Conservation (phyloP, 2,329 filamentous ascomycete genomes). For the Trichophaea hybrida region DNA sequence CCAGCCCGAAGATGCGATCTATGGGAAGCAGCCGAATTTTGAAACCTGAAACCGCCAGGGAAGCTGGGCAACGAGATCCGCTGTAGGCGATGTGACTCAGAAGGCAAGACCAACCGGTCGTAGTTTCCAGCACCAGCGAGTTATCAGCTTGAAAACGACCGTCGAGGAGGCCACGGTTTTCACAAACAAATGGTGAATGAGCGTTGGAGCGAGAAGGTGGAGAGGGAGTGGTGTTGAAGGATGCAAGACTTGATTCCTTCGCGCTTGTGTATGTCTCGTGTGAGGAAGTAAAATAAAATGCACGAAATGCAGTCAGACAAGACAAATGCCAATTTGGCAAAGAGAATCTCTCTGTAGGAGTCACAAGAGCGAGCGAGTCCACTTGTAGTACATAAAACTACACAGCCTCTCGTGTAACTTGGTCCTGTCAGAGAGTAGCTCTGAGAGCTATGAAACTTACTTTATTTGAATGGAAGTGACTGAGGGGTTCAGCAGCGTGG, state of each 20-base stretch:
- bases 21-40: neutral
- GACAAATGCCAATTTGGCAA: neutral
- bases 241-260: neutral
- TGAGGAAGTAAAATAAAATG: neutral
- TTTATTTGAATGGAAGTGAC: neutral
- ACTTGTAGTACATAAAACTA: neutral
- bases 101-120: neutral
- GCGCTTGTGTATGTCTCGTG: neutral
- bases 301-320: neutral
- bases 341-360: neutral
- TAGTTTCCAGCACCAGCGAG: neutral
- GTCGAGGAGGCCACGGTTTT: neutral
- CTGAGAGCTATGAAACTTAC: neutral
- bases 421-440: neutral
- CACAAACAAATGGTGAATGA: neutral
- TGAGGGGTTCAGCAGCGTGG: neutral
- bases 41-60: neutral
- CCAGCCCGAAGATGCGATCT: constrained; percentile 1
- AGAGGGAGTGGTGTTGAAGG: neutral
- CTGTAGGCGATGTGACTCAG: neutral
- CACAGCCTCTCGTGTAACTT: neutral
- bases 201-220: neutral
- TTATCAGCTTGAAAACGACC: neutral
- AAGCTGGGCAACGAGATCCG: neutral
- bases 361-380: neutral